Evolutionary conservation across 176 grass and related monocot genomes (phyloP), one percentile per base, ranked within the genome.

Genomic region (Puya raimondii): DNA sequence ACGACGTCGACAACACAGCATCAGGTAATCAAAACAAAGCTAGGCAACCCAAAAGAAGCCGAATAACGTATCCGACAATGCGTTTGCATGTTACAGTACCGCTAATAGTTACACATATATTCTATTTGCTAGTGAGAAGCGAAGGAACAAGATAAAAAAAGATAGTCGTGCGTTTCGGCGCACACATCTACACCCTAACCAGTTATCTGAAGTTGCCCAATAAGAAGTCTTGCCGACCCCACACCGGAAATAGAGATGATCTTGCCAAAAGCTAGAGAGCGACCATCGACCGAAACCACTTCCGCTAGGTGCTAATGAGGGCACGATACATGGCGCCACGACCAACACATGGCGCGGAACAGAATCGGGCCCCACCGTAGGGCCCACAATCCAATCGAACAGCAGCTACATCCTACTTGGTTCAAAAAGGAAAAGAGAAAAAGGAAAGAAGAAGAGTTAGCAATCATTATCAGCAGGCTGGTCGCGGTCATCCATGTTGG

Each of bases 91-190:
- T 42, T 42, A 7, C 33, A 4, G 33, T 42, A 42, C 6, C 5
- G 33, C 6, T 8, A 42, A 42, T 42, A 59, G 54, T 50, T 58
- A 26, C 42, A 74, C 72, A 71, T 72, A 80, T 74, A 79, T 61
- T n/a, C 81, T 83, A 80, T 65, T 77, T 80, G 77, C 73, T 77
- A 51, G 63, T 71, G 78, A 66, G 51, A 26, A 75, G 14, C 22
- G 10, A 48, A 70, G 53, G 22, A n/a, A 14, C 12, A 51, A 50
- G 33, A 42, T 42, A 42, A 42, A 42, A 27, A 7, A 42, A 42
- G 33, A 42, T 42, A 42, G 33, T 0, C 4, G 33, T 42, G 33
- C 33, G 33, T 42, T 42, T 42, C 33, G 33, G 4, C 33, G 33
- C 33, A 42, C 33, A 42, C 33, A 42, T 42, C 33, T 42, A 42